Percentiles rank a stretch among this genome's conserved stretches.
Evolutionary conservation across 2,329 filamentous ascomycete genomes (phyloP).

Genomic region (Thielaviopsis ethacetica): DNA sequence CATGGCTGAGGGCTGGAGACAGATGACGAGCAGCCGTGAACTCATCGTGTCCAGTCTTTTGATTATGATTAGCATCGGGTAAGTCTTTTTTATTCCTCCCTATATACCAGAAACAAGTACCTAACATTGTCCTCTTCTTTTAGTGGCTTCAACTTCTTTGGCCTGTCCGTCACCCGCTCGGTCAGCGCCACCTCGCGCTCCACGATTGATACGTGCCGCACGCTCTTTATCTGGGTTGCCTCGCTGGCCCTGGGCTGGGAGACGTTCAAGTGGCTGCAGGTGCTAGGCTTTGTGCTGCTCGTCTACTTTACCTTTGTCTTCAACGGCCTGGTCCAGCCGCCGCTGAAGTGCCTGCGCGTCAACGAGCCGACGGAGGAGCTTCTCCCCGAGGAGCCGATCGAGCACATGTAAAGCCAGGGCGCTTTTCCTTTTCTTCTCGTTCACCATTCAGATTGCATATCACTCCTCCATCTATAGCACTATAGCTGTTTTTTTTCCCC

Average conservation of each 20-base stretch:
- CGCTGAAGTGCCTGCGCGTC: constrained; percentile 49
- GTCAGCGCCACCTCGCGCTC: constrained; percentile 88
- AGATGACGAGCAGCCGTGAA: constrained; percentile 55
- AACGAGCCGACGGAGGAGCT: constrained; percentile 43
- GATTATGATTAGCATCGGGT: constrained; percentile 98
- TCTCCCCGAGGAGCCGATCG: constrained; percentile 69
- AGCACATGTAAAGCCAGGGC: constrained; percentile 33
- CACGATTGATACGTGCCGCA: constrained; percentile 94
- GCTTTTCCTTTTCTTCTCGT: not conserved
- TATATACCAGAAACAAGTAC: not conserved
- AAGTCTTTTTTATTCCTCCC: constrained; percentile 16
- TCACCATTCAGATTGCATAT: too few relatives aligned
- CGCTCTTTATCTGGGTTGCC: constrained; percentile 95
- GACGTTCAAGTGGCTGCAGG: constrained; percentile 92
- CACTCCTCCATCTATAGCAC: too few relatives aligned
- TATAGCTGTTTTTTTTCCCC: too few relatives aligned
- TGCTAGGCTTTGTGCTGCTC: constrained; percentile 70
- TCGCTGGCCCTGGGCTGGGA: constrained; percentile 92
- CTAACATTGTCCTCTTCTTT: constrained; percentile 11
- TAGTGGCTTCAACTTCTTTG: constrained; percentile 97
- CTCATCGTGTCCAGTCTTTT: constrained; percentile 65
- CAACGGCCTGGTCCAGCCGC: constrained; percentile 81
- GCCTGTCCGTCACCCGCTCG: constrained; percentile 73
- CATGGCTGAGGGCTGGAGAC: constrained; percentile 64
- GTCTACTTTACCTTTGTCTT: constrained; percentile 96